Evolutionary conservation across 805 yeast genomes (phyloP).

Genomic region (Teunomyces atbi): DNA sequence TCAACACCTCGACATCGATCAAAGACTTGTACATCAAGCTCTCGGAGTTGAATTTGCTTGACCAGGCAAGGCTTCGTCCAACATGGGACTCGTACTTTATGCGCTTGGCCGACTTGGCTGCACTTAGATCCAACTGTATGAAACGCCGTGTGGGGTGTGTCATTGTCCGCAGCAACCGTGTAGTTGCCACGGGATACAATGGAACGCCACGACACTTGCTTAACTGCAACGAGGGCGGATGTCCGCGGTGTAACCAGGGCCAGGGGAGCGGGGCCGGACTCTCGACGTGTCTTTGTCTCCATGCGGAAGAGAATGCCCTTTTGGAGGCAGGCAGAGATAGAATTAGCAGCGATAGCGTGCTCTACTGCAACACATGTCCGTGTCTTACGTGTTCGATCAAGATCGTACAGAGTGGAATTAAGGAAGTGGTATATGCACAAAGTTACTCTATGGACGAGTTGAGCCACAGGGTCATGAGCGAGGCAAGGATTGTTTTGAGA

Average conservation of each 20-base stretch:
- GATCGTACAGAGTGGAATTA: slow-evolving; percentile 88
- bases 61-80: slow-evolving; percentile 65
- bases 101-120: slow-evolving; percentile 90
- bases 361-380: slow-evolving; percentile 97
- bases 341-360: slow-evolving; percentile 50
- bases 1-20: slow-evolving; percentile 38
- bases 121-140: slow-evolving; percentile 93
- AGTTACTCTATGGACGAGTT: slow-evolving; percentile 86
- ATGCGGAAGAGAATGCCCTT: slow-evolving; percentile 96
- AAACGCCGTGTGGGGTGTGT: slow-evolving; percentile 97
- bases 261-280: slow-evolving; percentile 60
- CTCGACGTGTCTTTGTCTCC: slow-evolving; percentile 87
- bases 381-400: slow-evolving; percentile 94
- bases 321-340: slow-evolving; percentile 92
- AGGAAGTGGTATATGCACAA: slow-evolving; percentile 90
- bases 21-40: slow-evolving; percentile 35
- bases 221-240: slow-evolving; percentile 96
- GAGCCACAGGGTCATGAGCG: slow-evolving; percentile 67
- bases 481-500: slow-evolving; percentile 72
- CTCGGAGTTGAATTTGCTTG: slow-evolving; percentile 38
- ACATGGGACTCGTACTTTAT: slow-evolving; percentile 96
- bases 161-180: slow-evolving; percentile 78
- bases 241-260: slow-evolving; percentile 81
- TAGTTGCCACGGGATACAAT: slow-evolving; percentile 94
- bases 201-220: slow-evolving; percentile 90